These are phyloP conservation scores for Suillus cothurnatus DNA, from an alignment of 768 basidiomycete species.

Conservation along the genomic window DNA sequence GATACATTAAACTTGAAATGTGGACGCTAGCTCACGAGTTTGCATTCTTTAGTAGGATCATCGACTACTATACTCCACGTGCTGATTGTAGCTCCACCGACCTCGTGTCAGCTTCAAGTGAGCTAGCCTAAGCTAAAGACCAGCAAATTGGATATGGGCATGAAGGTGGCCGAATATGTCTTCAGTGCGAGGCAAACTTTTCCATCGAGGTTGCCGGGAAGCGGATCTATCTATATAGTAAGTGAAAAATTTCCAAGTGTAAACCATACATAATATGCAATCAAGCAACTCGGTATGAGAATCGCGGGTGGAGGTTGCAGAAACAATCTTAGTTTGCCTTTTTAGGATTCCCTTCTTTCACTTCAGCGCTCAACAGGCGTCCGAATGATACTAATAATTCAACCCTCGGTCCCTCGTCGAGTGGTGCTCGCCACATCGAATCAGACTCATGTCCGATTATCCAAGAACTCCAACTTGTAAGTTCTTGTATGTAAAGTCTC, in stretches of 20 bases:
- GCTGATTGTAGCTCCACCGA: not conserved
- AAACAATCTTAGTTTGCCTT: slow-evolving; percentile 1
- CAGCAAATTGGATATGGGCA: not conserved
- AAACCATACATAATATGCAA: not conserved
- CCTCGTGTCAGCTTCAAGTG: not conserved
- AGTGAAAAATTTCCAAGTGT: slow-evolving; percentile 3
- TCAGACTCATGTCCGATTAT: not conserved
- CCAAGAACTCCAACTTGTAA: not conserved
- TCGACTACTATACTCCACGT: not conserved
- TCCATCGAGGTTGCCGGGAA: not conserved
- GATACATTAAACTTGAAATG: not conserved
- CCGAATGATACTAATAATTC: not conserved
- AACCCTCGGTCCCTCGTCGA: slow-evolving; percentile 2
- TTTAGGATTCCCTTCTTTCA: not conserved
- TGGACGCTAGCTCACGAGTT: not conserved
- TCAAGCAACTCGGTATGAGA: not conserved
- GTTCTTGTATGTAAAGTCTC: not conserved
- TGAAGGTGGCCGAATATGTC: not conserved
- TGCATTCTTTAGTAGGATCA: not conserved
- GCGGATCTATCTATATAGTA: not conserved
- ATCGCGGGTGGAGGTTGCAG: not conserved
- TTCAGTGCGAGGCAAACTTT: not conserved
- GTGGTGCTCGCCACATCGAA: not conserved
- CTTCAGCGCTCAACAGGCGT: not conserved
- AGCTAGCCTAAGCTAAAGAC: not conserved